Evolutionary conservation across 2,329 filamentous ascomycete genomes (phyloP), one percentile per base, ranked within the genome.

Genomic region (Colletotrichum lentis): DNA sequence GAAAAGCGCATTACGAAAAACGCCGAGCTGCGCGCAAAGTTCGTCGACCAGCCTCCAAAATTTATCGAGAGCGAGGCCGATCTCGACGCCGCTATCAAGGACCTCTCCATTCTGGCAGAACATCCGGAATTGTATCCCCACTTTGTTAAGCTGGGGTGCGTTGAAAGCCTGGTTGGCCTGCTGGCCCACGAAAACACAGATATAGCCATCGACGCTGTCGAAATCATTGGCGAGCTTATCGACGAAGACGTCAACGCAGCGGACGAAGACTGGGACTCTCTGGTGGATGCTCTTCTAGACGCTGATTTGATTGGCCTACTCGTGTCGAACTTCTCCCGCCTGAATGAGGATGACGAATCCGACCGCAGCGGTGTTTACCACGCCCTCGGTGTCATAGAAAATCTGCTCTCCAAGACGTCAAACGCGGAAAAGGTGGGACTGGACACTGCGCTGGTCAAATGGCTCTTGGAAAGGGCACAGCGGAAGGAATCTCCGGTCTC

Each of bases 121-220:
- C 92, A 98, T 76, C 86, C 94, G 3, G 90, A 92, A 69, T 84
- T 97, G 22, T 97, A 96, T 77, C 82, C 82, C 14, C 92, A 96
- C 69, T 94, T 97, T 74, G 89, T 91, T 39, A 90, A 88, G 72
- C 83, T 94, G 59, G 91, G 92, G 22, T 91, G 89, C 67, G 88
- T 89, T 0, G 86, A 80, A 5, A 94, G 90, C 62, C 79, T 99
- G 58, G 93, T 97, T 1, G 88, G 90, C 2, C 80, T 99, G 60
- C 82, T 99, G 56, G 91, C 95, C 18, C 96, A 99, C 77, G 96
- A 99, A 74, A 99, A 99, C 77, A 95, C 94, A 0, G 96, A 99
- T 75, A 96, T 99, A 71, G 94, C 96, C 12, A 97, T 98, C 73
- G 92, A 91, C 71, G 92, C 91, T 0, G 90, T 97, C 57, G 92